Conservation (phyloP, 768 basidiomycete genomes). For the Kwoniella sp. region DNA sequence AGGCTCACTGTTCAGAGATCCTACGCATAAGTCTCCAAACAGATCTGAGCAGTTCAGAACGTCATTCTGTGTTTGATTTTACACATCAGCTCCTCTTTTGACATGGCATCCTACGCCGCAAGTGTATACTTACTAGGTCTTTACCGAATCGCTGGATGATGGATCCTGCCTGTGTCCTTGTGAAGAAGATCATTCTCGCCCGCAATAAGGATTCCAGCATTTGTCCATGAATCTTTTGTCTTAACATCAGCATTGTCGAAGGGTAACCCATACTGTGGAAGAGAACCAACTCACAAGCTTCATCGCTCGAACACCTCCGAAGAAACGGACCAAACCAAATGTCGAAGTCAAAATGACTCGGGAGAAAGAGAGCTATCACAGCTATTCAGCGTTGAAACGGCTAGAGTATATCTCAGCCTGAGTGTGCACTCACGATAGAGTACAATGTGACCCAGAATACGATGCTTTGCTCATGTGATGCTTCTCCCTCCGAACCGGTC, state of each 20-base stretch:
- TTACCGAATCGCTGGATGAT: constrained; percentile 46
- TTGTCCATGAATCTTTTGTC: constrained; percentile 28
- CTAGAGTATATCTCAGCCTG: too few relatives aligned
- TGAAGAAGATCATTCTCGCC: constrained; percentile 43
- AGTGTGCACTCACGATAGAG: constrained; percentile 24
- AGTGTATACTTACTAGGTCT: constrained; percentile 35
- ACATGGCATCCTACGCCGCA: too few relatives aligned
- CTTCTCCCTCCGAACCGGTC: constrained; percentile 24
- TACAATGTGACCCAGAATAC: constrained; percentile 38
- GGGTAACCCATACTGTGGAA: too few relatives aligned
- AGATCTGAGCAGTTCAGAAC: constrained; percentile 25
- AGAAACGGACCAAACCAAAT: constrained; percentile 20
- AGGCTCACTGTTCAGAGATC: constrained; percentile 24
- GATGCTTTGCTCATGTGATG: background rate
- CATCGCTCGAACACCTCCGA: constrained; percentile 31
- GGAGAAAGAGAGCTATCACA: constrained; percentile 22
- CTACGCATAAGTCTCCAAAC: constrained; percentile 19
- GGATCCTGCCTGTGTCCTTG: constrained; percentile 41
- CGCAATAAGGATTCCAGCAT: constrained; percentile 42
- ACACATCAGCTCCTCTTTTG: too few relatives aligned
- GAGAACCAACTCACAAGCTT: constrained; percentile 33
- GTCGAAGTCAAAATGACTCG: constrained; percentile 14
- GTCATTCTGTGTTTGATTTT: constrained; percentile 28
- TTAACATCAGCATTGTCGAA: too few relatives aligned
- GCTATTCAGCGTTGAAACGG: constrained; percentile 2